phyloP scores from a whole-genome alignment of 768 basidiomycete genomes.

The Pleurotus sapidus region DNA sequence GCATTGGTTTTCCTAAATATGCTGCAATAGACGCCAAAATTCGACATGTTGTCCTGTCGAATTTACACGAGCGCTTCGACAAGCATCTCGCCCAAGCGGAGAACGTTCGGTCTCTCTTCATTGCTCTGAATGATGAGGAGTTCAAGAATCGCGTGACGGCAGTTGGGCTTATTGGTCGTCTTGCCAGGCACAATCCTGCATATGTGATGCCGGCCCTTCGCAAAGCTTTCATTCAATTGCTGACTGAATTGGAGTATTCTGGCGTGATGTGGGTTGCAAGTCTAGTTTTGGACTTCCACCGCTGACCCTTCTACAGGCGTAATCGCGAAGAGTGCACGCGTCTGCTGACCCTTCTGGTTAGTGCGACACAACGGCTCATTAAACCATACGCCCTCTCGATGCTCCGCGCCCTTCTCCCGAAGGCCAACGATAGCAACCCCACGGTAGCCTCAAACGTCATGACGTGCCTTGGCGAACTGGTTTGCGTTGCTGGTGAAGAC shows the following conservation, averaged over 20 bases:
- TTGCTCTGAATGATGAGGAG: conserved; percentile 95
- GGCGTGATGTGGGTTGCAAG: conserved; percentile 56
- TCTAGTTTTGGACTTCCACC: background rate
- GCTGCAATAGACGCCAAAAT: conserved; percentile 64
- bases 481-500: conserved; percentile 92
- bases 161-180: conserved; percentile 85
- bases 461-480: conserved; percentile 91
- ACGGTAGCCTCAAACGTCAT: conserved; percentile 90
- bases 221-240: conserved; percentile 91
- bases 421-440: conserved; percentile 82
- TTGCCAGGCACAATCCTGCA: conserved; percentile 94
- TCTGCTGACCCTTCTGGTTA: conserved; percentile 83
- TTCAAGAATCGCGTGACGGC: conserved; percentile 94
- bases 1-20: background rate
- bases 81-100: conserved; percentile 97
- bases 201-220: conserved; percentile 98
- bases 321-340: conserved; percentile 91
- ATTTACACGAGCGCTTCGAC: conserved; percentile 91
- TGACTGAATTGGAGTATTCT: conserved; percentile 96
- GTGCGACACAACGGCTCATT: conserved; percentile 90
- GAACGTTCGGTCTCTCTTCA: conserved; percentile 95
- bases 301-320: conserved; percentile 43
- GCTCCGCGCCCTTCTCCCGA: conserved; percentile 86
- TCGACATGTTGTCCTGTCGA: conserved; percentile 80
- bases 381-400: conserved; percentile 95